Base-by-base conservation (phyloP, 495 filamentous ascomycete species). In the Annulohypoxylon moriforme region DNA sequence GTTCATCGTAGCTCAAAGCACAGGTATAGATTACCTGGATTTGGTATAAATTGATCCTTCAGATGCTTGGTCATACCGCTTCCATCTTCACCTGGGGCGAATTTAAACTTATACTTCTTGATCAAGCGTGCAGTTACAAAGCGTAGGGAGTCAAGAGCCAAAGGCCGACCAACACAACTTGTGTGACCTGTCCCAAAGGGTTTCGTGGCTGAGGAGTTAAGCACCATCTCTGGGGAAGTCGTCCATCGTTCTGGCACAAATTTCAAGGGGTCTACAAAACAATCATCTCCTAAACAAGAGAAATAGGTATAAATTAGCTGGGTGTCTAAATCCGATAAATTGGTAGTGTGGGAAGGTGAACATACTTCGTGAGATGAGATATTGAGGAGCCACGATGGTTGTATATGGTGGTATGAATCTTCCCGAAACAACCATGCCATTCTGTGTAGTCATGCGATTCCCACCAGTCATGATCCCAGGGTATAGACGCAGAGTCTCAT, bases 261-360 rank as follows among this genome's bases (percentile, higher is more conserved):
- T 6, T 22, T 22, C 7, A 8, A 1, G 8, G 46, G 16, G 1
- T 22, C 4, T 7, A 22, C 46, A 10, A 49, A 49, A 25, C 46
- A 49, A 24, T 49, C 46, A 9, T 49, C 16, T 49, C 46, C 46
- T 49, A 49, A n/a, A n/a, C n/a, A n/a, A n/a, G n/a, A n/a, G n/a
- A n/a, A n/a, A n/a, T n/a, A n/a, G n/a, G 5, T 16, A 1, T n/a
- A 7, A 14, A 10, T 16, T 14, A 44, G 14, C 6, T 16, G 6
- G 40, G 9, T 44, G 14, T 10, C 13, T 14, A 14, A 5, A 16
- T 16, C 14, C 40, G 14, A 16, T 1, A 16, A 16, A 16, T 44
- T 14, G 0, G 2, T 44, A 44, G 13, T n/a, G n/a, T n/a, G 40
- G 16, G 2, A 16, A 44, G 1, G 40, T 4, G 40, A 14, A 44